phyloP scores from a whole-genome alignment of 129 eudicot species.

The Centaurea solstitialis region DNA sequence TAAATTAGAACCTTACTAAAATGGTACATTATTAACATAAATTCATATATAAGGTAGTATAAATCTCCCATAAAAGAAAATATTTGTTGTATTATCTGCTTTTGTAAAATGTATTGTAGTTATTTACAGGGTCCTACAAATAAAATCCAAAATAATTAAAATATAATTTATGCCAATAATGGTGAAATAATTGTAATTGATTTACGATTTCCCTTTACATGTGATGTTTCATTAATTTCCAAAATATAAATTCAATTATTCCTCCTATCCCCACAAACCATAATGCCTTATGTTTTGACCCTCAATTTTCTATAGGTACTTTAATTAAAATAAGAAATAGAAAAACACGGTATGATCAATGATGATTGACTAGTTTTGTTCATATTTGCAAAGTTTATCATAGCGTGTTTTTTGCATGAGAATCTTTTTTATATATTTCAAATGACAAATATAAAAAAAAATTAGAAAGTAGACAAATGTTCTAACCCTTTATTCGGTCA shows the following conservation, averaged over 20 bases:
- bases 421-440: background rate
- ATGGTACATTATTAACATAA: background rate
- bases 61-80: background rate
- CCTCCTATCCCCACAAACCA: background rate
- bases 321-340: background rate
- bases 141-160: background rate
- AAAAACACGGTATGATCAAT: conserved; percentile 8
- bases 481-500: too few species aligned
- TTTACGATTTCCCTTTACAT: conserved; percentile 25
- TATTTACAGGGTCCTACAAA: conserved; percentile 7
- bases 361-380: conserved; percentile 14
- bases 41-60: background rate
- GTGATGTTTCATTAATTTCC: conserved; percentile 29
- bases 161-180: background rate
- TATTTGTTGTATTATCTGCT: background rate
- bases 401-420: conserved; percentile 27
- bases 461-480: too few species aligned
- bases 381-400: background rate
- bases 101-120: background rate
- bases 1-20: background rate
- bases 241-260: conserved; percentile 3
- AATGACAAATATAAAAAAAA: too few species aligned
- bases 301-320: background rate
- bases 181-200: background rate
- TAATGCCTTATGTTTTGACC: conserved; percentile 30